Evolutionary conservation across 441 rosid species (phyloP).

Genomic region (Sinapis alba): DNA sequence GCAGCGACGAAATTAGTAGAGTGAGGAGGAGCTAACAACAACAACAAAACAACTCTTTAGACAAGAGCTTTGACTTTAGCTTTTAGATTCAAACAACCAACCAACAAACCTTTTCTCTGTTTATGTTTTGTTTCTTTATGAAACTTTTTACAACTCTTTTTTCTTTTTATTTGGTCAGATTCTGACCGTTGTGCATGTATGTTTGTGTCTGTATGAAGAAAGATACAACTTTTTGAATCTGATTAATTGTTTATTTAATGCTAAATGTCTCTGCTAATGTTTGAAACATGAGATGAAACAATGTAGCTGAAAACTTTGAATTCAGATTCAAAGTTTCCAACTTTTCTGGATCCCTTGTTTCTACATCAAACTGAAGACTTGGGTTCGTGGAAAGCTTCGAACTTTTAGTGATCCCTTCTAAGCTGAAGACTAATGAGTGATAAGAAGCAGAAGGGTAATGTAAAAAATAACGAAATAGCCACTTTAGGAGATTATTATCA

Average conservation of each 20-base stretch:
- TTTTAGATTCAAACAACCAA: conserved; percentile 32
- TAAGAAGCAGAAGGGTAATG: conserved; percentile 4
- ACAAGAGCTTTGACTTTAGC: conserved; percentile 31
- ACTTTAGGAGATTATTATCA: conserved; percentile 26
- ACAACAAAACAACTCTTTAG: conserved; percentile 22
- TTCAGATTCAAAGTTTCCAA: background rate
- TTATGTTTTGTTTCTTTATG: conserved; percentile 18
- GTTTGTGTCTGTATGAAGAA: conserved; percentile 16
- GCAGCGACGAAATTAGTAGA: conserved; percentile 44
- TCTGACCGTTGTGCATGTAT: conserved; percentile 33
- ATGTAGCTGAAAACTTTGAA: background rate
- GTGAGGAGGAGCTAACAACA: conserved; percentile 28
- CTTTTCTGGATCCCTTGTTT: background rate
- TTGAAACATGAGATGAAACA: background rate
- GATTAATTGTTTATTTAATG: conserved; percentile 31
- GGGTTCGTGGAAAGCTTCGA: too few species aligned
- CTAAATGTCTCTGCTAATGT: conserved; percentile 7
- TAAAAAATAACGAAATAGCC: background rate
- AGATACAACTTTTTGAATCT: conserved; percentile 15
- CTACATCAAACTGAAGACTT: too few species aligned
- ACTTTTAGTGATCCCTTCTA: conserved; percentile 11
- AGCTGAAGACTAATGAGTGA: conserved; percentile 7
- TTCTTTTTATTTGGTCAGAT: background rate
- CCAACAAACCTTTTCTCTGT: conserved; percentile 19
- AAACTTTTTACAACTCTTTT: background rate